Evolutionary conservation across 495 filamentous ascomycete genomes (phyloP).

Genomic region (Penicillium flavigenum): DNA sequence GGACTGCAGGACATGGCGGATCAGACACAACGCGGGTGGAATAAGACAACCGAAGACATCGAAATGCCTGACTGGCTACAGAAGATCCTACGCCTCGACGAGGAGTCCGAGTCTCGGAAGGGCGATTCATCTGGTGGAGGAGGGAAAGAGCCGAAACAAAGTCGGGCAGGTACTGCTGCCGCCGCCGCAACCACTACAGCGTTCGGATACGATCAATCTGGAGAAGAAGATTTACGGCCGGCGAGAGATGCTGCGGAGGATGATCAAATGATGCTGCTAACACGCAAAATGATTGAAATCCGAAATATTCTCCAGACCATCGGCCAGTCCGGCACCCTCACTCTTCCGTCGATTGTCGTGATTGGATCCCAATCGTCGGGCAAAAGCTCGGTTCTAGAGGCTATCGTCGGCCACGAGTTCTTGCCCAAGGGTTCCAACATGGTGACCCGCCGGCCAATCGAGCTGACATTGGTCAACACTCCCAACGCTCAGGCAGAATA

Average conservation of each 20-base stretch:
- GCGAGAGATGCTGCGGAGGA: constrained; percentile 71
- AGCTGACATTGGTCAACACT: constrained; percentile 94
- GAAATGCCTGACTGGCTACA: constrained; percentile 85
- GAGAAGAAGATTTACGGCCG: constrained; percentile 66
- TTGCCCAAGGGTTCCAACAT: constrained; percentile 97
- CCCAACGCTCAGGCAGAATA: constrained; percentile 88
- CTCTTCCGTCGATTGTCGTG: constrained; percentile 92
- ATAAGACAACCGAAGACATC: constrained; percentile 74
- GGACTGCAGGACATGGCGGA: constrained; percentile 70
- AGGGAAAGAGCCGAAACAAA: constrained; percentile 62
- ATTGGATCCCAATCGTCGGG: constrained; percentile 98
- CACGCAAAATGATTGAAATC: constrained; percentile 99
- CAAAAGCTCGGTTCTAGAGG: constrained; percentile 96
- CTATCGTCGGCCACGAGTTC: constrained; percentile 97
- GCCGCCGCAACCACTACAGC: constrained; percentile 66
- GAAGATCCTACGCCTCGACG: constrained; percentile 62
- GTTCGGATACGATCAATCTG: constrained; percentile 71
- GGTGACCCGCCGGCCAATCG: constrained; percentile 95
- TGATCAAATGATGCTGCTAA: constrained; percentile 99
- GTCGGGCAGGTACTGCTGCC: constrained; percentile 50
- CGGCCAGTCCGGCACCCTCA: constrained; percentile 83
- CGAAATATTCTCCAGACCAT: constrained; percentile 84
- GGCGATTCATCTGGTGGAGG: constrained; percentile 43
- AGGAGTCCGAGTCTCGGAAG: constrained; percentile 43
- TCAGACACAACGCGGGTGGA: constrained; percentile 78